Conservation (phyloP, 192 early-diverging fungal species). For the Rhizophagus clarus region DNA sequence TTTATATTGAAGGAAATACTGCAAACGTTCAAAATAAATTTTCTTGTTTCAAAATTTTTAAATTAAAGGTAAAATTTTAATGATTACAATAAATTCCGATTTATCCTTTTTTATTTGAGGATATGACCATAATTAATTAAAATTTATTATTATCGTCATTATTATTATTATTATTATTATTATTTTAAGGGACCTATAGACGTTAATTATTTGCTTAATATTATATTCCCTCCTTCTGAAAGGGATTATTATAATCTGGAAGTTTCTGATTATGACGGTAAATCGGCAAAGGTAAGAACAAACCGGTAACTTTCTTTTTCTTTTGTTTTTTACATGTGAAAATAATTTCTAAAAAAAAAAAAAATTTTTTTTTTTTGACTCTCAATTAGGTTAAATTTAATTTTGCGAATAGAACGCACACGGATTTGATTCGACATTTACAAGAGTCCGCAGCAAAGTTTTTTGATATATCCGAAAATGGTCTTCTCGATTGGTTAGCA, state of each 20-base stretch:
- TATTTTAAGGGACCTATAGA: not conserved
- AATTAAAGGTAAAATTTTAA: constrained; percentile 2
- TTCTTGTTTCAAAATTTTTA: constrained; percentile 1
- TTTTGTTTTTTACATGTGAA: not conserved
- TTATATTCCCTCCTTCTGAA: not conserved
- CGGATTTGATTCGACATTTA: not conserved
- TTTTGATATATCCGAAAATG: not conserved
- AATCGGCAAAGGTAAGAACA: not conserved
- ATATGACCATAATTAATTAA: not conserved
- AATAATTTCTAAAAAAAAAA: not conserved
- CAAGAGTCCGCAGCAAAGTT: not conserved
- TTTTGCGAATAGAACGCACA: not conserved
- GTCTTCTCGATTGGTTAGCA: not conserved
- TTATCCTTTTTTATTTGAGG: no score
- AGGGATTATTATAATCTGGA: not conserved
- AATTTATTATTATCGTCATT: not conserved
- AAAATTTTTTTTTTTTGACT: not conserved
- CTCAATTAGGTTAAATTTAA: not conserved
- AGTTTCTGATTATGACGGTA: not conserved
- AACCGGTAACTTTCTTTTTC: not conserved
- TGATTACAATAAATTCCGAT: no score
- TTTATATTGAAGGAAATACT: not conserved
- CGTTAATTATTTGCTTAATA: not conserved
- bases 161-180: not conserved
- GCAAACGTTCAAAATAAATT: not conserved